phyloP scores from a whole-genome alignment of 2,329 filamentous ascomycete species.

The Alternaria burnsii region DNA sequence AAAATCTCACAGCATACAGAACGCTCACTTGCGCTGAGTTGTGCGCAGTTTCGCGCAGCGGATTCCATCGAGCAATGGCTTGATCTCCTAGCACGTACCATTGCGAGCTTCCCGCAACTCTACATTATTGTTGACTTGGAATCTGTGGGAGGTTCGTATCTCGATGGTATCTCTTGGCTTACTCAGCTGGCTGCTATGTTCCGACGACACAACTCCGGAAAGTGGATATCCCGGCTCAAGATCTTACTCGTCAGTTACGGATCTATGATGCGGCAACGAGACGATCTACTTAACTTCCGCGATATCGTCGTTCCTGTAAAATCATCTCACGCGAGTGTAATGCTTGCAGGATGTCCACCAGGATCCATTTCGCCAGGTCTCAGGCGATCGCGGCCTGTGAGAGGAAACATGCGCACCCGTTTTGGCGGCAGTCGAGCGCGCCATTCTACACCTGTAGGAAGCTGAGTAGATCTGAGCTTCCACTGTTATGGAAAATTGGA shows the following conservation, averaged over 20 bases:
- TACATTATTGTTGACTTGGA: too few species aligned
- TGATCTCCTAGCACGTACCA: neutral
- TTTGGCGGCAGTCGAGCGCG: neutral
- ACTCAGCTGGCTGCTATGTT: neutral
- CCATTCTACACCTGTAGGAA: neutral
- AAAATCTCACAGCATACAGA: neutral
- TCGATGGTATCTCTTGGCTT: neutral
- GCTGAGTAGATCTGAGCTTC: neutral
- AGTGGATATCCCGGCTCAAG: neutral
- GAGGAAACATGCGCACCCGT: neutral
- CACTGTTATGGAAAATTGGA: accelerated
- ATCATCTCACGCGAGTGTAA: neutral
- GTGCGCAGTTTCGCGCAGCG: neutral
- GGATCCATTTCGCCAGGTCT: neutral
- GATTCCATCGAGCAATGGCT: neutral
- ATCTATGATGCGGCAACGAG: neutral
- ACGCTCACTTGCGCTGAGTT: neutral
- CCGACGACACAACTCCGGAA: neutral
- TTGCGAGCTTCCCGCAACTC: neutral
- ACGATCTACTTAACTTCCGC: neutral
- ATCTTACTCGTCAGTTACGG: neutral
- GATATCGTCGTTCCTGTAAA: neutral
- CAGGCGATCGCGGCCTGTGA: neutral
- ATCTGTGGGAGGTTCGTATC: too few species aligned
- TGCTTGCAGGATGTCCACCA: neutral